Percentiles rank a stretch among this genome's conserved stretches.
Conservation (phyloP, 768 basidiomycete genomes). For the Mycena amicta region DNA sequence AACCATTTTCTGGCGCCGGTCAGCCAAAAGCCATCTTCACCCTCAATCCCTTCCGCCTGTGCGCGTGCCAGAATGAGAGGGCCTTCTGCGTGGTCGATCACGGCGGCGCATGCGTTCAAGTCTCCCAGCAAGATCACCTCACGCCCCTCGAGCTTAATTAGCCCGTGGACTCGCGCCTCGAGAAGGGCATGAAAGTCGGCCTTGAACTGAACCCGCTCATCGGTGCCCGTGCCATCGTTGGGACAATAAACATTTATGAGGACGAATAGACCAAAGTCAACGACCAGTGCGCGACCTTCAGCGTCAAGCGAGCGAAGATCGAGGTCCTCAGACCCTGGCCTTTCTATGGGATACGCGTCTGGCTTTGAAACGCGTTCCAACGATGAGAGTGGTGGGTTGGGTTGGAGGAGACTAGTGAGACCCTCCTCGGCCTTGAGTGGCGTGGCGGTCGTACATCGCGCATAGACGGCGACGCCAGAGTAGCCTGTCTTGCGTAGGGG, state of each 20-base stretch:
- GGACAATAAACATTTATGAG: slow-evolving; percentile 97
- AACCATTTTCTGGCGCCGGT: slow-evolving; percentile 78
- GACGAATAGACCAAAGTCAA: slow-evolving; percentile 94
- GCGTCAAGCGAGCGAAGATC: slow-evolving; percentile 61
- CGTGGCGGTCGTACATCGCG: slow-evolving; percentile 42
- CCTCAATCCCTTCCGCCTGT: slow-evolving; percentile 37
- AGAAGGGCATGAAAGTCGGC: slow-evolving; percentile 85
- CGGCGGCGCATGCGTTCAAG: slow-evolving; percentile 85
- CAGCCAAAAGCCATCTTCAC: slow-evolving; percentile 49
- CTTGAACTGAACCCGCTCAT: slow-evolving; percentile 83
- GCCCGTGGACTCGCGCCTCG: slow-evolving; percentile 69
- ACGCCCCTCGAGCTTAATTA: slow-evolving; percentile 69
- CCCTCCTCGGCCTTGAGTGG: slow-evolving; percentile 73
- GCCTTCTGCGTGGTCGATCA: slow-evolving; percentile 92
- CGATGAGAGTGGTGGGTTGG: slow-evolving; percentile 57
- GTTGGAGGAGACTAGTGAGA: slow-evolving; percentile 67
- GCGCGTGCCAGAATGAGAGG: slow-evolving; percentile 53
- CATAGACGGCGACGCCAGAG: slow-evolving; percentile 91
- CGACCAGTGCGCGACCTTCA: slow-evolving; percentile 84
- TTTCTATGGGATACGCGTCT: slow-evolving; percentile 53
- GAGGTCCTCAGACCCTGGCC: slow-evolving; percentile 35
- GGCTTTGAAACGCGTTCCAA: slow-evolving; percentile 62
- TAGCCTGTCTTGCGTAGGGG: slow-evolving; percentile 80
- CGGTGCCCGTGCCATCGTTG: slow-evolving; percentile 73
- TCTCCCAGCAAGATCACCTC: slow-evolving; percentile 92